Evolutionary conservation across 2,329 filamentous ascomycete species (phyloP).

Genomic region (Fusarium sp.): DNA sequence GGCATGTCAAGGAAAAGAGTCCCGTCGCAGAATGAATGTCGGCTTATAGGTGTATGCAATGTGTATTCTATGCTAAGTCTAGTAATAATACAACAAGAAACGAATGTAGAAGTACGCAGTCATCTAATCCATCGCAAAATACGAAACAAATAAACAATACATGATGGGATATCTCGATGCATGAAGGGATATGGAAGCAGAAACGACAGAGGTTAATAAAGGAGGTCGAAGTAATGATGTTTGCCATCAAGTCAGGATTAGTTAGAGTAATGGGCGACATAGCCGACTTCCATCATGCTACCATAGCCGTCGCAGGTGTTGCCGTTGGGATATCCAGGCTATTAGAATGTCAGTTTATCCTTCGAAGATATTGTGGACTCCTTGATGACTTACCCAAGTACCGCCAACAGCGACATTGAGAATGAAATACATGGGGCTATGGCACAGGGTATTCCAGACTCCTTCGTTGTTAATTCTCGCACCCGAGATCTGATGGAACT

Average conservation of each 20-base stretch:
- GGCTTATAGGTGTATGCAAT: too few species aligned
- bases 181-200: neutral
- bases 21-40: rapidly evolving
- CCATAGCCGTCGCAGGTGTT: slow-evolving; percentile 54
- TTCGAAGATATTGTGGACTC: rapidly evolving
- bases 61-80: neutral
- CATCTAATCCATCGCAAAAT: too few species aligned
- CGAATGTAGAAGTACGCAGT: neutral
- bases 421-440: slow-evolving; percentile 59
- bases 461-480: slow-evolving; percentile 53
- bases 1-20: rapidly evolving
- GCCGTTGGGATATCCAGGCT: slow-evolving; percentile 58
- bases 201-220: rapidly evolving
- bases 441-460: slow-evolving; percentile 58
- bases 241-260: neutral
- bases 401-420: slow-evolving; percentile 64
- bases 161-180: neutral
- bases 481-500: slow-evolving; percentile 55
- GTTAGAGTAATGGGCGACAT: slow-evolving; percentile 52
- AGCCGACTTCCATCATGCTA: slow-evolving; percentile 59
- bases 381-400: slow-evolving; percentile 51
- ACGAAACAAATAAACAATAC: neutral
- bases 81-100: neutral
- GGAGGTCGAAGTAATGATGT: rapidly evolving
- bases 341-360: neutral